Evolutionary conservation across 2,329 filamentous ascomycete genomes (phyloP), one percentile per base, ranked within the genome.

Genomic region (Phialophora verrucosa): DNA sequence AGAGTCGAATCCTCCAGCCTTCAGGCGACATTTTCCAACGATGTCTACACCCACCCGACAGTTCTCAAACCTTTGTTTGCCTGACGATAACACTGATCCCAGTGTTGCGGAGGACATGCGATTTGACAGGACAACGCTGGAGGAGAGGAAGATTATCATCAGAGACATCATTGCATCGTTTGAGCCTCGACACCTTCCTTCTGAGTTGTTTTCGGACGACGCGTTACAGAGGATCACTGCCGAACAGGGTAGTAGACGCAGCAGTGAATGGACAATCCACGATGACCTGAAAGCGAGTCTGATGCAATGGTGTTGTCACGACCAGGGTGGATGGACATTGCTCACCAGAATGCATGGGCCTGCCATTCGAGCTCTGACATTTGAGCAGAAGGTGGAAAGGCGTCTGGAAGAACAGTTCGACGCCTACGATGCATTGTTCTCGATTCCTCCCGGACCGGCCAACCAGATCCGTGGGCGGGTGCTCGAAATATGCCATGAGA

Each of bases 121-220:
- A 17, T 69, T 69, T 42, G 14, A 59, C 29, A 38, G 49, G 23
- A 53, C 51, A n/a, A 50, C 56, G 20, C 20, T 70, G n/a, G 55
- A 59, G 53, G 57, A 67, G 23, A 60, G 66, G 47, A 71, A 66
- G 42, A 60, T 32, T 29, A 32, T 63, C 1, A 50, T 70, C 44
- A 75, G 77, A 61, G 82, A 83, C 61, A 79, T 83, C 32, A 72
- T 83, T 50, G 81, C 80, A 35, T 79, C 80, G 4, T 83, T 83
- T 69, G 77, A 75, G 57, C 67, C 74, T 20, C 71, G 72, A 12
- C 74, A 73, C 4, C 74, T 82, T 4, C 80, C 80, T 2, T 78
- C 80, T 44, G 79, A 81, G 38, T 81, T 79, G 67, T 76, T 76
- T 14, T 73, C 66, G 38, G 38, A 44, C 8, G 78, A 82, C 55